Conservation (phyloP, 306 rosid species). For the Malus orientalis region DNA sequence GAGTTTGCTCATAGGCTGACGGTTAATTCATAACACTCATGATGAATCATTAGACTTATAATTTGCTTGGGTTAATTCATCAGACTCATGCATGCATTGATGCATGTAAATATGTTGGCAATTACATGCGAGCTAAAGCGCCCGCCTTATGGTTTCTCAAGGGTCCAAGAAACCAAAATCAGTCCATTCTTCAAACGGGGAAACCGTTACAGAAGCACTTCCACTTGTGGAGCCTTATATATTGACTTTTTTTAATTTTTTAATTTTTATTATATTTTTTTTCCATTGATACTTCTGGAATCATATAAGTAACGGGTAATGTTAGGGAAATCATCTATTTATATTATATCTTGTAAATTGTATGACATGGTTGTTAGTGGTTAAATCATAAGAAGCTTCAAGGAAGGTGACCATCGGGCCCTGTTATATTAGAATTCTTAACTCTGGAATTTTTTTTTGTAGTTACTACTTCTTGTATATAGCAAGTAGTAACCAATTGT, state of each 20-base stretch:
- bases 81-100: neutral
- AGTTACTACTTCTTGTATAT: too few species aligned
- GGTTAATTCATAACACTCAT: neutral
- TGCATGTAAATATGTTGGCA: too few species aligned
- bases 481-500: too few species aligned
- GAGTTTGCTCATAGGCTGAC: neutral
- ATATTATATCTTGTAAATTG: too few species aligned
- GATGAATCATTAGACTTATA: neutral
- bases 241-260: neutral
- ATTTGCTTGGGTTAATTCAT: too few species aligned
- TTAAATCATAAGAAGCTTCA: neutral
- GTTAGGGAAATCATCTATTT: too few species aligned
- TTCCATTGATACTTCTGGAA: neutral
- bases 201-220: neutral
- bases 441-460: too few species aligned
- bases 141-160: neutral
- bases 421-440: too few species aligned
- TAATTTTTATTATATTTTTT: too few species aligned
- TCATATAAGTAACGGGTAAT: neutral
- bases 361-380: too few species aligned
- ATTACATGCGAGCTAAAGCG: neutral
- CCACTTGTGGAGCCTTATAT: neutral
- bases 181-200: neutral
- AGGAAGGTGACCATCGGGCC: neutral
- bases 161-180: neutral